Conservation (phyloP, 768 basidiomycete genomes). For the Leccinum arenicola region DNA sequence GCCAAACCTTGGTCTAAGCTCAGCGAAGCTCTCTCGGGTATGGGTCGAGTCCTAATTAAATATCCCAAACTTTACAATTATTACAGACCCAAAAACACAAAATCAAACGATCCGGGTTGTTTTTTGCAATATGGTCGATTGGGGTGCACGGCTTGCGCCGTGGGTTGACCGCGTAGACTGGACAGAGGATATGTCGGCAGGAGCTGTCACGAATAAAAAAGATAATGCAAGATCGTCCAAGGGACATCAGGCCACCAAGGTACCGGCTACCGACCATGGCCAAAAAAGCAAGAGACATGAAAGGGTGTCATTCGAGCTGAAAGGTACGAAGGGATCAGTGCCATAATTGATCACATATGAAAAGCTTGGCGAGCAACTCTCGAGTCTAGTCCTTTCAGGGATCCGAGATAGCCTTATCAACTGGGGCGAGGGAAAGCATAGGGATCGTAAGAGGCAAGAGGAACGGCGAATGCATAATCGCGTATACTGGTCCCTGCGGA, state of each 20-base stretch:
- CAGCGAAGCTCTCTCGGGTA: conserved; percentile 27
- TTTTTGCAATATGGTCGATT: conserved; percentile 8
- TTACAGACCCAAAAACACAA: conserved; percentile 5
- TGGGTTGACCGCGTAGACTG: conserved; percentile 9
- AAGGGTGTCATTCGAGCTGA: conserved; percentile 8
- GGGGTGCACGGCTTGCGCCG: conserved; percentile 5
- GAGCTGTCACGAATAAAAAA: conserved; percentile 7
- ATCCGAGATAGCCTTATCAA: conserved; percentile 30
- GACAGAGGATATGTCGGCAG: conserved; percentile 7
- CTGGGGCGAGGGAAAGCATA: conserved; percentile 11
- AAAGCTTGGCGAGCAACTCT: conserved; percentile 15
- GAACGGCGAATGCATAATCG: conserved; percentile 23
- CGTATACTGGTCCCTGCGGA: conserved; percentile 17
- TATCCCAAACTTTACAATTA: conserved; percentile 20
- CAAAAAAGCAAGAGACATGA: not conserved
- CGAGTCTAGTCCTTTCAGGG: conserved; percentile 28
- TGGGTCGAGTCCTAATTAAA: conserved; percentile 17
- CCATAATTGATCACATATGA: conserved; percentile 18
- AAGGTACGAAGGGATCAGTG: conserved; percentile 24
- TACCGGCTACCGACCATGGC: conserved; percentile 17
- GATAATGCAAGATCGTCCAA: conserved; percentile 9
- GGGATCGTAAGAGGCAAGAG: conserved; percentile 24
- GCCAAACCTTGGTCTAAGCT: conserved; percentile 29
- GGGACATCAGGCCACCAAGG: conserved; percentile 20
- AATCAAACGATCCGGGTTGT: conserved; percentile 5